These are phyloP conservation scores for Xylaria sp. DNA, from an alignment of 2,329 filamentous ascomycete species.

Conservation along the genomic window DNA sequence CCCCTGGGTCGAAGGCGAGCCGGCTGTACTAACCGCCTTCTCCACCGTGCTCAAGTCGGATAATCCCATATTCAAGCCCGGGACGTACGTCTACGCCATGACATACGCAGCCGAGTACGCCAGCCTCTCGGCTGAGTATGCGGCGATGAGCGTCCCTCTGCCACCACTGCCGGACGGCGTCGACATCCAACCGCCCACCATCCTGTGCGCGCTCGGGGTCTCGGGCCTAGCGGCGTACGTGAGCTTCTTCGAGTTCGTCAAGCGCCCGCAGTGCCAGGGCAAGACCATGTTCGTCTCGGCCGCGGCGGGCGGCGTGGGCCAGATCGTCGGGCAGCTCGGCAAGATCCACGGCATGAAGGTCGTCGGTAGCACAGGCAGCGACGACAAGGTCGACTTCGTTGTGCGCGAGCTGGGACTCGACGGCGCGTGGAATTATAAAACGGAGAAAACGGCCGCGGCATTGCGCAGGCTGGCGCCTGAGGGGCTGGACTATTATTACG, in stretches of 20 bases:
- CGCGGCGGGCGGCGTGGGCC: slow-evolving; percentile 83
- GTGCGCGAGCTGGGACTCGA: slow-evolving; percentile 62
- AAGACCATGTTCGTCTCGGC: slow-evolving; percentile 86
- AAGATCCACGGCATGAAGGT: slow-evolving; percentile 83
- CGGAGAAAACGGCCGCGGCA: slow-evolving; percentile 74
- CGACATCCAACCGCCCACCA: not conserved
- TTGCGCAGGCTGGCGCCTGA: slow-evolving; percentile 76
- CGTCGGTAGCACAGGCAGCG: slow-evolving; percentile 81
- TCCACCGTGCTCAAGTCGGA: slow-evolving; percentile 77
- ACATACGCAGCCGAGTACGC: slow-evolving; percentile 22
- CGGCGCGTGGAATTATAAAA: slow-evolving; percentile 88
- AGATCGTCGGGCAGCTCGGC: slow-evolving; percentile 83
- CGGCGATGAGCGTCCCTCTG: not conserved
- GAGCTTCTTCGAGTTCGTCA: slow-evolving; percentile 71
- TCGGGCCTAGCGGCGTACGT: slow-evolving; percentile 61
- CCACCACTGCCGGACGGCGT: not conserved
- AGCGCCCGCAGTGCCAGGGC: slow-evolving; percentile 72
- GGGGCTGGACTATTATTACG: slow-evolving; percentile 76
- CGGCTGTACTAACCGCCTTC: slow-evolving; percentile 73
- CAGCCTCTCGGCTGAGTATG: not conserved
- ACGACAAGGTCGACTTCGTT: slow-evolving; percentile 80
- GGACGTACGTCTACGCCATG: not conserved
- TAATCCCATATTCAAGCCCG: slow-evolving; percentile 47
- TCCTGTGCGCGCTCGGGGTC: slow-evolving; percentile 46
- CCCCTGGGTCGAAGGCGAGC: slow-evolving; percentile 65